Evolutionary conservation across 1,284 basidiomycete genomes (phyloP).

Genomic region (Neolentinus lepideus): DNA sequence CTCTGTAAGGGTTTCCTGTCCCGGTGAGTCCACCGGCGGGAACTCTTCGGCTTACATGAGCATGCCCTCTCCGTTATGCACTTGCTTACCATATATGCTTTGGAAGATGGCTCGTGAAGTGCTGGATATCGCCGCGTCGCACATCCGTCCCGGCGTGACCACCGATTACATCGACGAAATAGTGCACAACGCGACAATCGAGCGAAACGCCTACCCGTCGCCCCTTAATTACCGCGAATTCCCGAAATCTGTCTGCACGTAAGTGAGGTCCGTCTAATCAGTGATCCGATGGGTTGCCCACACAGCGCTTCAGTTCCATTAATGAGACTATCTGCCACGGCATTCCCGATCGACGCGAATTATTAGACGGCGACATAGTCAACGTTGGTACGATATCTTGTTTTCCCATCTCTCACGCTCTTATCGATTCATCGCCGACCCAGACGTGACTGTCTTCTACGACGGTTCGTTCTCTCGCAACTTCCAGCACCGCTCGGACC

Average conservation of each 20-base stretch:
- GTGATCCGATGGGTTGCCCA: neutral
- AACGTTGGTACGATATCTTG: conserved; percentile 64
- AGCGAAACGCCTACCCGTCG: conserved; percentile 90
- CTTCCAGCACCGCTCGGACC: neutral
- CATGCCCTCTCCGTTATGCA: conserved; percentile 4
- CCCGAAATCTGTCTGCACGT: conserved; percentile 97
- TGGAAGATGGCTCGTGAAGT: conserved; percentile 83
- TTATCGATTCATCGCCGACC: conserved; percentile 3
- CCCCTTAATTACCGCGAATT: conserved; percentile 91
- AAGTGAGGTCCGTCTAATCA: conserved; percentile 25
- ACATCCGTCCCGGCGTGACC: conserved; percentile 85
- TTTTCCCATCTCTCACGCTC: neutral
- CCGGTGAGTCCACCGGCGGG: neutral
- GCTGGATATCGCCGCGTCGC: conserved; percentile 83
- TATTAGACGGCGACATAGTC: conserved; percentile 89
- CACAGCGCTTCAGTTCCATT: conserved; percentile 50
- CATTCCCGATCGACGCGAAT: conserved; percentile 84
- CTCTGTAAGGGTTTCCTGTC: no score
- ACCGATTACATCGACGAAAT: conserved; percentile 94
- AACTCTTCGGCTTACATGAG: neutral
- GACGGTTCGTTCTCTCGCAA: conserved; percentile 39
- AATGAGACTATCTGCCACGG: conserved; percentile 98
- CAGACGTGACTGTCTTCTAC: conserved; percentile 63
- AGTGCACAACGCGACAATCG: conserved; percentile 91
- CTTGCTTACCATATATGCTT: conserved; percentile 10